phyloP scores from a whole-genome alignment of 2,329 filamentous ascomycete species.

The Lachnellula suecica region DNA sequence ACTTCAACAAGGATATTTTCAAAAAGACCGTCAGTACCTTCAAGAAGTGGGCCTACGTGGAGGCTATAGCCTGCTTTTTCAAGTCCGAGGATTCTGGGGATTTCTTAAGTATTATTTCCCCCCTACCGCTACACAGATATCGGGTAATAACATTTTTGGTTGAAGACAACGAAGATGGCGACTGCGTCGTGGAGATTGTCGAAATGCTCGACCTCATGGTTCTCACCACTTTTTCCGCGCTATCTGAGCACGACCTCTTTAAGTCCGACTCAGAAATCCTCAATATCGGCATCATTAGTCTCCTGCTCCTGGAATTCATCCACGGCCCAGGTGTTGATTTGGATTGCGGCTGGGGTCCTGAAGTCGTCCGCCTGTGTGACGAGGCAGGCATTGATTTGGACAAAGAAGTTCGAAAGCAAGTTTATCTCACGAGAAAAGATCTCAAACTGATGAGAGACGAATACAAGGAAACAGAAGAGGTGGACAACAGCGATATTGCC shows the following conservation, averaged over 20 bases:
- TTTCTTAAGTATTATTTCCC: slow-evolving; percentile 15
- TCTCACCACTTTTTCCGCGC: slow-evolving; percentile 52
- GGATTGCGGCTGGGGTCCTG: slow-evolving; percentile 52
- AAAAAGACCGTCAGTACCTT: slow-evolving; percentile 18
- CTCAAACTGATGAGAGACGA: too few relatives aligned
- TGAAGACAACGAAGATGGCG: slow-evolving; percentile 20
- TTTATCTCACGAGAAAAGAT: too few relatives aligned
- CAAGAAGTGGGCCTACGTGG: slow-evolving; percentile 22
- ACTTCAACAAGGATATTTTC: slow-evolving; percentile 19
- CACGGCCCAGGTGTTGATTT: slow-evolving; percentile 49
- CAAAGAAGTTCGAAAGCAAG: slow-evolving; percentile 14
- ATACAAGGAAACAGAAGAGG: too few relatives aligned
- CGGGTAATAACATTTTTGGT: not conserved
- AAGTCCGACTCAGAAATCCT: slow-evolving; percentile 41
- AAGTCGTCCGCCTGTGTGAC: slow-evolving; percentile 35
- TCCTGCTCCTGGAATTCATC: slow-evolving; percentile 45
- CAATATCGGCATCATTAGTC: slow-evolving; percentile 49
- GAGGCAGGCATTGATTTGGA: slow-evolving; percentile 19
- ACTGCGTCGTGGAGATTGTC: slow-evolving; percentile 21
- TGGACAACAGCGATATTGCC: too few relatives aligned
- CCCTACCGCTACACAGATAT: not conserved
- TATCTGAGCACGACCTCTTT: slow-evolving; percentile 36
- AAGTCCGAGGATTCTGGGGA: slow-evolving; percentile 6
- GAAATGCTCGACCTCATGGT: slow-evolving; percentile 59
- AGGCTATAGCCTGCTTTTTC: slow-evolving; percentile 15